Conservation (phyloP, 148 eudicot genomes). For the Persicaria tinctoria region DNA sequence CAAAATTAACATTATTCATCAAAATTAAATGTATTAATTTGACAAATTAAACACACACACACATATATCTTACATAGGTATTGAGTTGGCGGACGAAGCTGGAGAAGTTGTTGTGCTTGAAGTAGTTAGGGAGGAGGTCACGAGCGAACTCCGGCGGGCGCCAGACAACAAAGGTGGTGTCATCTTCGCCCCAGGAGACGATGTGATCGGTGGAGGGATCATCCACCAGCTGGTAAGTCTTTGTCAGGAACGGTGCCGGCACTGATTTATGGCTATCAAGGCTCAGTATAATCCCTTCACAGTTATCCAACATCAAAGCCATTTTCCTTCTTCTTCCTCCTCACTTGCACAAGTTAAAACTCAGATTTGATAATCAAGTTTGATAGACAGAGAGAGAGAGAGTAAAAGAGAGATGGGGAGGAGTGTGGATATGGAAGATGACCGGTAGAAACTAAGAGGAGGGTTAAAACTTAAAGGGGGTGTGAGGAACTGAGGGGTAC, state of each 20-base stretch:
- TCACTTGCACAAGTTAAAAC: not conserved
- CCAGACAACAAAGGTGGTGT: conserved; percentile 78
- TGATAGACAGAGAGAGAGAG: not conserved
- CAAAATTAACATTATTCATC: conserved; percentile 5
- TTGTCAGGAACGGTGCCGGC: conserved; percentile 69
- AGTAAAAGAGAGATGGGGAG: not conserved
- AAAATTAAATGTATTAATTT: too few relatives aligned
- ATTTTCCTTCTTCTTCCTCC: conserved; percentile 18
- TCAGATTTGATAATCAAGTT: not conserved
- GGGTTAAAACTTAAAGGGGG: conserved; percentile 1
- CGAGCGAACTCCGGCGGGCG: conserved; percentile 93
- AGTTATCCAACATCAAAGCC: conserved; percentile 63
- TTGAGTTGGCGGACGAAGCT: conserved; percentile 70
- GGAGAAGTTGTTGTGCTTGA: conserved; percentile 77
- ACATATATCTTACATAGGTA: conserved; percentile 38
- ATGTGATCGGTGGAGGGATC: conserved; percentile 66
- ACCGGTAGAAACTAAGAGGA: conserved; percentile 1
- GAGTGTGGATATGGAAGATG: not conserved
- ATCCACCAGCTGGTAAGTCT: conserved; percentile 58
- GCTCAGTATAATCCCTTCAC: conserved; percentile 56
- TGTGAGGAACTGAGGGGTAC: not conserved
- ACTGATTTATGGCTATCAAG: conserved; percentile 66
- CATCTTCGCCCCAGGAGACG: conserved; percentile 89
- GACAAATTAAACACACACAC: not conserved
- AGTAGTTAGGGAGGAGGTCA: conserved; percentile 64